A percentile compares a stretch with the other conserved stretches of the same genome.
Evolutionary conservation across 352 stramenopile genomes (phyloP).

Genomic region (Blastocystis hominis): DNA sequence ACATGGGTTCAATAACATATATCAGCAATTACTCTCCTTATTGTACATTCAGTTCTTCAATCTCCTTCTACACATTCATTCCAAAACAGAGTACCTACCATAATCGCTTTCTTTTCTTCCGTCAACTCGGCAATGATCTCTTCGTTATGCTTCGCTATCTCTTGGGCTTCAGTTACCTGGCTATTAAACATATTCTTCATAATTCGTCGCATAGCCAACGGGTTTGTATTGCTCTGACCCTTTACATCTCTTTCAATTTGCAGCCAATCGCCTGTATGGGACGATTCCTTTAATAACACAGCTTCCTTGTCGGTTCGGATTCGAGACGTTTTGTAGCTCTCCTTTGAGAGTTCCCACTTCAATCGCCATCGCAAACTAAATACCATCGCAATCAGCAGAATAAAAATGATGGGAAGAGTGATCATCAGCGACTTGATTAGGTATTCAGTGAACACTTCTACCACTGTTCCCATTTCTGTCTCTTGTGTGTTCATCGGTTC

Average conservation of each 20-base stretch:
- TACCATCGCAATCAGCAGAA: not conserved
- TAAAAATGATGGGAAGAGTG: not conserved
- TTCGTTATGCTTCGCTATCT: not conserved
- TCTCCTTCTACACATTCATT: not conserved
- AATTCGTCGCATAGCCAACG: not conserved
- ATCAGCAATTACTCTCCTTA: too few relatives aligned
- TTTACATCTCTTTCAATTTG: not conserved
- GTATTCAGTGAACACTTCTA: not conserved
- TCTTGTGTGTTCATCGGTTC: not conserved
- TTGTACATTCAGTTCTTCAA: not conserved
- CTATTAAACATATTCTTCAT: not conserved
- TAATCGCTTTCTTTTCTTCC: not conserved
- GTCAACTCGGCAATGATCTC: not conserved
- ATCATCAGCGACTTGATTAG: not conserved
- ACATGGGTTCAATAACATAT: too few relatives aligned
- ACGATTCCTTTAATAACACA: not conserved
- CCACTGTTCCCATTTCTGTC: not conserved
- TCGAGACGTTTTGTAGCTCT: not conserved
- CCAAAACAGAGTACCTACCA: not conserved
- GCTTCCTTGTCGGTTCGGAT: not conserved
- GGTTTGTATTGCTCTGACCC: not conserved
- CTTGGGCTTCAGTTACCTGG: not conserved
- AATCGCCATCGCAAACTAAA: not conserved
- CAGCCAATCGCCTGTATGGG: not conserved
- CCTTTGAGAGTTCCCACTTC: not conserved